Percentiles rank a stretch among this genome's conserved stretches.
phyloP scores from a whole-genome alignment of 2,329 filamentous ascomycete genomes.

The Pseudogymnoascus sp. region DNA sequence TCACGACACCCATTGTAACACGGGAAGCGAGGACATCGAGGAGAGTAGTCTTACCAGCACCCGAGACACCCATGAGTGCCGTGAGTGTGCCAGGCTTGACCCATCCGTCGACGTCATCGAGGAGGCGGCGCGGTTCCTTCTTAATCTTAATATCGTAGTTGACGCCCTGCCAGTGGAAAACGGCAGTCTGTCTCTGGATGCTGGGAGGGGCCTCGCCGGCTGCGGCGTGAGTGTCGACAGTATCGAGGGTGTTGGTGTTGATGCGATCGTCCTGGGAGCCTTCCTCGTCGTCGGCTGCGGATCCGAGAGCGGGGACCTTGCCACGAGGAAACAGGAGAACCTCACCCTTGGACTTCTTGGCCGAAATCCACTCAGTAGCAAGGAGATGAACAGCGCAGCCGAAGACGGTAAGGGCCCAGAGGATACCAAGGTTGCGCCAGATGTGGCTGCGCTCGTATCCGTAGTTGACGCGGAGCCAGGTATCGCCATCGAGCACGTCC shows the following conservation, averaged over 20 bases:
- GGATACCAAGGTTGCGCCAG: constrained; percentile 66
- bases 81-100: constrained; percentile 88
- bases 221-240: constrained; percentile 18
- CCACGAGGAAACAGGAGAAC: constrained; percentile 67
- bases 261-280: constrained; percentile 14
- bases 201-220: constrained; percentile 51
- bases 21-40: constrained; percentile 79
- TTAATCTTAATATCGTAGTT: constrained; percentile 67
- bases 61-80: constrained; percentile 66
- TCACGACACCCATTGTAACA: constrained; percentile 81
- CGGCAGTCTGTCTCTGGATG: constrained; percentile 28
- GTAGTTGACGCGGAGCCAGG: constrained; percentile 48
- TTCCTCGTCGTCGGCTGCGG: constrained; percentile 17
- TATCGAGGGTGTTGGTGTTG: constrained; percentile 13
- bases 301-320: constrained; percentile 35
- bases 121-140: constrained; percentile 61
- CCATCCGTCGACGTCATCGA: constrained; percentile 86
- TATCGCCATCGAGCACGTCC: constrained; percentile 47
- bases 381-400: constrained; percentile 55
- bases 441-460: constrained; percentile 50
- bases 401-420: constrained; percentile 56
- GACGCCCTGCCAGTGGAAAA: constrained; percentile 28
- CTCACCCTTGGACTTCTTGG: constrained; percentile 69
- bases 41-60: constrained; percentile 90
- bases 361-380: constrained; percentile 53